Base-by-base conservation (phyloP, 140 eudicot genomes). In the Bidens hawaiensis region DNA sequence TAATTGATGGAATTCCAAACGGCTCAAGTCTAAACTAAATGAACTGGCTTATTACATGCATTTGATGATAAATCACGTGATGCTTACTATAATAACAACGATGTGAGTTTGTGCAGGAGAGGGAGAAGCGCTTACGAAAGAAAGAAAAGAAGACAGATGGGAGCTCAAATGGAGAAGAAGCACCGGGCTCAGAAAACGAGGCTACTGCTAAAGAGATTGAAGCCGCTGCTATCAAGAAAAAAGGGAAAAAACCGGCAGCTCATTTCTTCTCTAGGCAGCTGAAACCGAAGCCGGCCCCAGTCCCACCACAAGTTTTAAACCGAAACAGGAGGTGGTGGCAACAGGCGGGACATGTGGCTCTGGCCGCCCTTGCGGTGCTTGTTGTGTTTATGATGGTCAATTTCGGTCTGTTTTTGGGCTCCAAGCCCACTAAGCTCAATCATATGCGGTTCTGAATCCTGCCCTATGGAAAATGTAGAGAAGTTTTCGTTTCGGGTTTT, bases 41-140 rank as follows among this genome's bases (percentile, higher is more conserved):
- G 59, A 18, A 12, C 18, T 5, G 21, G 14, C 45, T 12, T 38
- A 38, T 38, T 38, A 38, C 10, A 30, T 3, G 15, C 42, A 25
- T 34, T 14, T 30, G 62, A 31, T 36, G 31, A 61, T 25, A 21
- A 49, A 23, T 47, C 38, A 33, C 45, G 28, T 12, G 22, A 22
- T 31, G 14, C 10, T 3, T 3, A 15, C 43, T 41, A 56, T 33
- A 33, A 25, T 33, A 43, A 72, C 49, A 12, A 5, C 33, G n/a
- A 36, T 62, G 24, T 56, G 49, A 24, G 19, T 28, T 55, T 55
- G 15, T 84, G 75, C 68, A 90, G 97, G 96, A 84, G 78, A 75
- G 81, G 36, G 97, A 90, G 59, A 90, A 82, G 82, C 83, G 85
- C 21, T 45, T 85, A 70, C 76, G 82, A 65, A 91, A 91, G 87